Conservation (phyloP, 2,329 filamentous ascomycete species). For the Xenoacremonium recifei region DNA sequence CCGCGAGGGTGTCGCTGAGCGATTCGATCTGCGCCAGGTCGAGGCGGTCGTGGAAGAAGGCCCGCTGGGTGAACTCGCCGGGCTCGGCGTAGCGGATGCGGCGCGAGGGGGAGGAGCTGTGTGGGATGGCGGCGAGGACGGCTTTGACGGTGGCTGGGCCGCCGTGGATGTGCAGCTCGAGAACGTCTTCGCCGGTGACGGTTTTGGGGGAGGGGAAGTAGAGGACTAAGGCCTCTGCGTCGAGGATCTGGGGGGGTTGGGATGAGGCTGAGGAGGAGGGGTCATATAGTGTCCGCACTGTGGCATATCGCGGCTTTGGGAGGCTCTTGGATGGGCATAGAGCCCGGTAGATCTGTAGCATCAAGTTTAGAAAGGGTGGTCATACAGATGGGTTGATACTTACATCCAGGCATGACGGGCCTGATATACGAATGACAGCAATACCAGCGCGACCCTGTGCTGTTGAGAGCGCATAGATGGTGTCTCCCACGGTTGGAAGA, state of each 20-base stretch:
- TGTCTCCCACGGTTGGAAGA: conserved; percentile 44
- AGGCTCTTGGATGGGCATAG: conserved; percentile 47
- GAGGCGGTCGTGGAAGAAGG: conserved; percentile 83
- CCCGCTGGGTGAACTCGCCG: conserved; percentile 90
- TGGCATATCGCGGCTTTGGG: conserved; percentile 57
- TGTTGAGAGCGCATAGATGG: conserved; percentile 91
- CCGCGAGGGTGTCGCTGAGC: conserved; percentile 60
- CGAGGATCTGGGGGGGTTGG: conserved; percentile 55
- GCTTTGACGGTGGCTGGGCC: conserved; percentile 86
- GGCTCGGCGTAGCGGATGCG: conserved; percentile 84
- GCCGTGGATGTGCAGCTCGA: conserved; percentile 94
- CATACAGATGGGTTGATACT: conserved; percentile 11
- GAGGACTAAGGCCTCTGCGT: conserved; percentile 76
- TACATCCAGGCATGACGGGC: conserved; percentile 69
- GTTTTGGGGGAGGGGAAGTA: conserved; percentile 80
- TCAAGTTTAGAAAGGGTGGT: neutral
- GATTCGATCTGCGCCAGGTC: conserved; percentile 81
- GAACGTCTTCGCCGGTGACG: conserved; percentile 86
- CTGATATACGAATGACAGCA: conserved; percentile 85
- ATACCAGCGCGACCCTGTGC: conserved; percentile 85
- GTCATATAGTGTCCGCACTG: conserved; percentile 71
- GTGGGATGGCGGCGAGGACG: conserved; percentile 74
- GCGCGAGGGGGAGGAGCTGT: conserved; percentile 34
- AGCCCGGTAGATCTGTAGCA: conserved; percentile 45
- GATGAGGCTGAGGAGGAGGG: conserved; percentile 24